phyloP scores from a whole-genome alignment of 1,139 yeast genomes.

The Sugiyamaella pinicola region DNA sequence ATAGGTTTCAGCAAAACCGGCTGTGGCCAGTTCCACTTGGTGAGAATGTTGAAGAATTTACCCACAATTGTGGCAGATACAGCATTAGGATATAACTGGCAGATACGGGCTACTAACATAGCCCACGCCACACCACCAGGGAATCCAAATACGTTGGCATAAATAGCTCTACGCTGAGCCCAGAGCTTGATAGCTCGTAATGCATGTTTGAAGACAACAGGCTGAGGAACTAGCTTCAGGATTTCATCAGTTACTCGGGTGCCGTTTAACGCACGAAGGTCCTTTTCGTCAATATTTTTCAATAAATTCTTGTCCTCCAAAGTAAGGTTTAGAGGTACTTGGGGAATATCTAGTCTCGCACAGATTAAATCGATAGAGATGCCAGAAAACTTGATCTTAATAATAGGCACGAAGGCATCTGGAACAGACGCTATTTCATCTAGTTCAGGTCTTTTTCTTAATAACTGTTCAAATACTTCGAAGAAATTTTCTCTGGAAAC shows the following conservation, averaged over 20 bases:
- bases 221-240: constrained; percentile 83
- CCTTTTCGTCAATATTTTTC: constrained; percentile 86
- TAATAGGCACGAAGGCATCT: constrained; percentile 95
- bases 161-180: constrained; percentile 95
- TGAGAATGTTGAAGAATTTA: constrained; percentile 80
- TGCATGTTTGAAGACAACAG: constrained; percentile 90
- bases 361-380: constrained; percentile 87
- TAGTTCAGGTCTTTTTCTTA: constrained; percentile 72
- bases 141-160: constrained; percentile 93
- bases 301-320: constrained; percentile 82
- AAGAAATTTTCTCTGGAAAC: constrained; percentile 91
- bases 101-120: constrained; percentile 93
- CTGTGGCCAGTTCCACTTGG: constrained; percentile 98
- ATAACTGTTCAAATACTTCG: constrained; percentile 66
- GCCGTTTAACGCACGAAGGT: constrained; percentile 86
- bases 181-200: constrained; percentile 89
- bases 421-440: constrained; percentile 93
- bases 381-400: constrained; percentile 82
- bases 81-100: constrained; percentile 95
- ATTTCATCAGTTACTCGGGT: constrained; percentile 97
- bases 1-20: constrained; percentile 90
- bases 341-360: constrained; percentile 79
- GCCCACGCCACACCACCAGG: constrained; percentile 99
- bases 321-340: constrained; percentile 72
- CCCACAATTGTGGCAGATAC: constrained; percentile 88